phyloP scores from a whole-genome alignment of 257 asterid species.

The Mentha longifolia region DNA sequence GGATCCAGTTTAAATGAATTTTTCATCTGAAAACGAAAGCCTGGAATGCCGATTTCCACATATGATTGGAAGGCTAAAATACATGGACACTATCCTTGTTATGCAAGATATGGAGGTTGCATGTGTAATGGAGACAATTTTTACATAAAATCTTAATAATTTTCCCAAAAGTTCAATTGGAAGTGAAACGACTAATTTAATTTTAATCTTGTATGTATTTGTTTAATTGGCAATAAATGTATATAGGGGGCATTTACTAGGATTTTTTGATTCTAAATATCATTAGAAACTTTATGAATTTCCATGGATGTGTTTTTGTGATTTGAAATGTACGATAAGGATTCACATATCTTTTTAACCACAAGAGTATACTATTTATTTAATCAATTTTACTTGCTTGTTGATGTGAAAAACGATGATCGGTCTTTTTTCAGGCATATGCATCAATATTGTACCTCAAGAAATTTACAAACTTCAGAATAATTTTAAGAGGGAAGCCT shows the following conservation, averaged over 20 bases:
- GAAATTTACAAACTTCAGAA: constrained; percentile 68
- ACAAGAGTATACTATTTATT: constrained; percentile 14
- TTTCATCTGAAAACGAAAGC: constrained; percentile 16
- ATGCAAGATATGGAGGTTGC: constrained; percentile 28
- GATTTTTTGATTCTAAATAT: not conserved
- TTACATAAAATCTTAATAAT: not conserved
- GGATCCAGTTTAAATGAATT: not conserved
- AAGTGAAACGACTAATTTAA: not conserved
- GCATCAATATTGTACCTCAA: constrained; percentile 82
- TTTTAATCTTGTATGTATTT: not conserved
- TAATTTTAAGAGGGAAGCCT: constrained; percentile 79
- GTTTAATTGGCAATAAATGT: not conserved
- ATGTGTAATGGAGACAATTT: constrained; percentile 9
- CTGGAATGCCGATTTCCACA: constrained; percentile 17
- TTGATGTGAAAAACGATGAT: constrained; percentile 20
- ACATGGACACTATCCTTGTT: constrained; percentile 22
- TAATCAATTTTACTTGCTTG: constrained; percentile 26
- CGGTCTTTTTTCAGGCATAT: constrained; percentile 70
- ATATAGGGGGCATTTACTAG: constrained; percentile 10
- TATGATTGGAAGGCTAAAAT: constrained; percentile 4
- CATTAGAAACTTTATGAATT: not conserved
- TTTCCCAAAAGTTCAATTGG: not conserved
- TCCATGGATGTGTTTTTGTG: not conserved
- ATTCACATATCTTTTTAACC: constrained; percentile 14
- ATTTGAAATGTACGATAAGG: constrained; percentile 7